Percentiles rank a stretch among this genome's conserved stretches.
Evolutionary conservation across 1,284 basidiomycete genomes (phyloP).

Genomic region (Cryptococcus sp.): DNA sequence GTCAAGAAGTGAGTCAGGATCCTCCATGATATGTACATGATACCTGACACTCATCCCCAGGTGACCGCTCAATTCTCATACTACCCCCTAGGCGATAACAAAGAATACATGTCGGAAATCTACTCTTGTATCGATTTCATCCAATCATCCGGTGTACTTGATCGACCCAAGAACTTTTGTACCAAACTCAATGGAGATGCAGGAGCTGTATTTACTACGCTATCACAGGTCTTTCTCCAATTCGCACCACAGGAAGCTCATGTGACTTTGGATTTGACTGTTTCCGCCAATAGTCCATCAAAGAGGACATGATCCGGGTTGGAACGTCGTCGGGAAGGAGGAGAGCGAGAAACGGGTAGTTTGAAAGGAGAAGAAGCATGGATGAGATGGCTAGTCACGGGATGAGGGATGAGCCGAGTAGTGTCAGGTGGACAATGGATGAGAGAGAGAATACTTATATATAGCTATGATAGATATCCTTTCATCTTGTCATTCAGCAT

Average conservation of each 20-base stretch:
- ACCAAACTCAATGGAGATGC: slow-evolving; percentile 13
- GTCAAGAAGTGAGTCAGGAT: slow-evolving; percentile 2
- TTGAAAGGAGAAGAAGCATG: too few species aligned
- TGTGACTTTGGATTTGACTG: slow-evolving; percentile 10
- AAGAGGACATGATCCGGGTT: slow-evolving; percentile 1
- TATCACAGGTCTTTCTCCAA: slow-evolving; percentile 8
- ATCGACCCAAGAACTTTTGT: slow-evolving; percentile 12
- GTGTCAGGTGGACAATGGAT: too few species aligned
- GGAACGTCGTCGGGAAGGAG: too few species aligned
- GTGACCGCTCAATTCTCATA: slow-evolving; percentile 12
- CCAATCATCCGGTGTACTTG: slow-evolving; percentile 3
- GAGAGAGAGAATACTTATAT: too few species aligned
- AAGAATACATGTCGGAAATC: slow-evolving; percentile 12
- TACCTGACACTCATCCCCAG: background rate
- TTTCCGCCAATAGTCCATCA: slow-evolving; percentile 13
- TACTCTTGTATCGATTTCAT: slow-evolving; percentile 14
- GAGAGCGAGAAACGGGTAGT: too few species aligned
- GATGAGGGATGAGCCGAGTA: too few species aligned
- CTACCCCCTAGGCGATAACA: slow-evolving; percentile 11
- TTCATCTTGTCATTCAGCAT: too few species aligned
- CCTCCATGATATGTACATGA: background rate
- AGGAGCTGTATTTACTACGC: slow-evolving; percentile 10
- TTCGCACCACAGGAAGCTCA: slow-evolving; percentile 11
- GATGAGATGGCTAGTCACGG: too few species aligned
- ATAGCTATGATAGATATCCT: too few species aligned